Evolutionary conservation across 2,329 filamentous ascomycete species (phyloP).

Genomic region (Metarhizium guizhouense): DNA sequence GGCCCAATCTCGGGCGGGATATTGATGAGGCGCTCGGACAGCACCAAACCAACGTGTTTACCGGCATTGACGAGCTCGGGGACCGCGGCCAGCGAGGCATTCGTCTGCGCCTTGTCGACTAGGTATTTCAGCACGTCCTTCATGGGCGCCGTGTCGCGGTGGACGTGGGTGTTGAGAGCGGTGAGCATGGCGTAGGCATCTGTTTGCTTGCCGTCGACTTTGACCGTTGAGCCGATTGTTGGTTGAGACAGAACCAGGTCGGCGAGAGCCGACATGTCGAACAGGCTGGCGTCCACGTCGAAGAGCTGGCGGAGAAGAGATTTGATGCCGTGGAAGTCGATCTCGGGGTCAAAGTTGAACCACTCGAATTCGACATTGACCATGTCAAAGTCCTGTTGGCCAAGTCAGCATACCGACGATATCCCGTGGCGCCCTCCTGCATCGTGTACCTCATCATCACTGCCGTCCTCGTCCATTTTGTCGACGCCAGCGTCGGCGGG

Average conservation of each 20-base stretch:
- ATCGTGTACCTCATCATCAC: conserved; percentile 41
- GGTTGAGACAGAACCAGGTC: conserved; percentile 84
- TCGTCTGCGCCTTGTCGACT: conserved; percentile 42
- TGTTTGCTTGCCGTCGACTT: conserved; percentile 88
- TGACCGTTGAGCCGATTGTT: conserved; percentile 86
- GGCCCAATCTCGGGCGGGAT: conserved; percentile 90
- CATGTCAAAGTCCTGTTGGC: conserved; percentile 69
- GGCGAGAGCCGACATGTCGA: conserved; percentile 79
- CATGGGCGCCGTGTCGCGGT: conserved; percentile 66
- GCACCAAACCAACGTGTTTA: conserved; percentile 68
- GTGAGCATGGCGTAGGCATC: conserved; percentile 92
- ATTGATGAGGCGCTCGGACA: conserved; percentile 94
- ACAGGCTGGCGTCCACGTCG: conserved; percentile 75
- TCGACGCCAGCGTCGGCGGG: conserved; percentile 31
- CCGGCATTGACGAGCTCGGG: conserved; percentile 43
- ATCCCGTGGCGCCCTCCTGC: background rate
- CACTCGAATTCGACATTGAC: conserved; percentile 97
- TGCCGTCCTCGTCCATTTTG: conserved; percentile 43
- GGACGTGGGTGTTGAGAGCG: conserved; percentile 71
- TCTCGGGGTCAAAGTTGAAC: conserved; percentile 85
- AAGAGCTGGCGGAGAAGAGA: conserved; percentile 83
- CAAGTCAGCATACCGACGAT: conserved; percentile 1
- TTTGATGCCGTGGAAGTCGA: conserved; percentile 95
- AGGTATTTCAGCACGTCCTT: conserved; percentile 67
- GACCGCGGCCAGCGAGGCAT: conserved; percentile 46